These are phyloP conservation scores for Lasiosphaeris hirsuta DNA, from an alignment of 495 filamentous ascomycete species.

Conservation along the genomic window DNA sequence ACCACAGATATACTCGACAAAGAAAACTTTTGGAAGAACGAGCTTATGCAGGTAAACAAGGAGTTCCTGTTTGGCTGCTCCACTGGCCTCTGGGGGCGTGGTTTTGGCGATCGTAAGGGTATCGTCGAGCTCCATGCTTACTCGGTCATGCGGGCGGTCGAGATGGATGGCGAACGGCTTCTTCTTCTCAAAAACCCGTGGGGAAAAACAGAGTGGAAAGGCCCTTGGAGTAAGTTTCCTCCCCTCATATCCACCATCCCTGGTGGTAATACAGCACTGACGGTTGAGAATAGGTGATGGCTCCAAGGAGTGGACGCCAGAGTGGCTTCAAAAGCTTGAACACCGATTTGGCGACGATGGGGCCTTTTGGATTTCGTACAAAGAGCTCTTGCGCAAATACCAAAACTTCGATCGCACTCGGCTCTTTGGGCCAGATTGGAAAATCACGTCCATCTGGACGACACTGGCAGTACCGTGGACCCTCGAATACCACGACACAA, in stretches of 20 bases:
- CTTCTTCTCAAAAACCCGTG: slow-evolving; percentile 84
- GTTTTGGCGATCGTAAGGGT: slow-evolving; percentile 62
- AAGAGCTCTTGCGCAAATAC: slow-evolving; percentile 81
- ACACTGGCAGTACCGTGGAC: slow-evolving; percentile 82
- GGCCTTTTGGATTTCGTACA: slow-evolving; percentile 65
- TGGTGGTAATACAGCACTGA: background rate
- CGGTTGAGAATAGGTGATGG: slow-evolving; percentile 52
- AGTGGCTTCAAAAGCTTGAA: slow-evolving; percentile 75
- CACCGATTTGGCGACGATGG: slow-evolving; percentile 91
- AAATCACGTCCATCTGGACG: slow-evolving; percentile 79
- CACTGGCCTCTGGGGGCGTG: slow-evolving; percentile 58
- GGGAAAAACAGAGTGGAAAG: slow-evolving; percentile 81
- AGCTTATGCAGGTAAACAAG: slow-evolving; percentile 79
- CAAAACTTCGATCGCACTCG: slow-evolving; percentile 80
- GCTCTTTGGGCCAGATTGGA: slow-evolving; percentile 84
- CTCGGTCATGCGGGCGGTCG: slow-evolving; percentile 77
- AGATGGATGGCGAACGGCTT: slow-evolving; percentile 71
- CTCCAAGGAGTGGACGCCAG: slow-evolving; percentile 85
- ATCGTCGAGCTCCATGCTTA: slow-evolving; percentile 84
- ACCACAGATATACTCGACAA: slow-evolving; percentile 83
- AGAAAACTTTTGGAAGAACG: slow-evolving; percentile 83
- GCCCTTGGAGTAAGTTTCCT: slow-evolving; percentile 60
- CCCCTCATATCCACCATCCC: background rate
- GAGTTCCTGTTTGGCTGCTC: slow-evolving; percentile 86
- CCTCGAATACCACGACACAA: slow-evolving; percentile 78